Evolutionary conservation across 768 basidiomycete species (phyloP), one percentile per base, ranked within the genome.

Genomic region (Chlorophyllum brunneum): DNA sequence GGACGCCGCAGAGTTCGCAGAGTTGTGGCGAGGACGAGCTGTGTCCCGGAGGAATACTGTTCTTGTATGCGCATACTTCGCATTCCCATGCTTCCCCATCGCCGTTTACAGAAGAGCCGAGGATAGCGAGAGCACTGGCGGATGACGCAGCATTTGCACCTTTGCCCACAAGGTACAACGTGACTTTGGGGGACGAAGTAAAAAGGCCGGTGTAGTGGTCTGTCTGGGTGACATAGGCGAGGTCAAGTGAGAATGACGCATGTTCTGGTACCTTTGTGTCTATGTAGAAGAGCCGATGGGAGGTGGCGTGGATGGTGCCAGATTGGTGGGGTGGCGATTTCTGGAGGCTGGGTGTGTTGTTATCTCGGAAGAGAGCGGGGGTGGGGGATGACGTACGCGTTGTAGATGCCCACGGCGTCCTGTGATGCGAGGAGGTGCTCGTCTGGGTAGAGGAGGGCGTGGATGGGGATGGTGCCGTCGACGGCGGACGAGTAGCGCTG

Each of bases 131-230:
- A 22, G 50, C 7, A 23, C 34, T 27, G 13, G 20, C 13, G n/a
- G 29, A 16, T 15, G 7, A 20, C 7, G 42, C 18, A 6, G 16
- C 5, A 13, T 26, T 43, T 11, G 6, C 11, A 18, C 26, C 48
- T 33, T 50, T 40, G 3, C 38, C 41, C 1, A 47, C 22, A 8
- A 58, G 44, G 26, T 58, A 43, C 18, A 58, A 70, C 1, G 95
- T 95, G 51, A 95, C 77, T 68, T 99, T 99, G 1, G 95, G 61
- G 0, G 88, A 92, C 2, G 90, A 93, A 48, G 81, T 88, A 75
- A 98, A 88, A 45, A 98, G 80, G 2, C 95, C 93, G 3, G 85
- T 84, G 63, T 95, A 98, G 66, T 87, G 79, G 48, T 97, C 92
- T 1, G 94, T 95, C 60, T 85, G 86, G 0, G 70, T 68, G 42